A percentile compares a stretch with the other conserved stretches of the same genome.
These are phyloP conservation scores for Nakazawaea ambrosiae DNA, from an alignment of 805 yeast genomes.

Conservation along the genomic window DNA sequence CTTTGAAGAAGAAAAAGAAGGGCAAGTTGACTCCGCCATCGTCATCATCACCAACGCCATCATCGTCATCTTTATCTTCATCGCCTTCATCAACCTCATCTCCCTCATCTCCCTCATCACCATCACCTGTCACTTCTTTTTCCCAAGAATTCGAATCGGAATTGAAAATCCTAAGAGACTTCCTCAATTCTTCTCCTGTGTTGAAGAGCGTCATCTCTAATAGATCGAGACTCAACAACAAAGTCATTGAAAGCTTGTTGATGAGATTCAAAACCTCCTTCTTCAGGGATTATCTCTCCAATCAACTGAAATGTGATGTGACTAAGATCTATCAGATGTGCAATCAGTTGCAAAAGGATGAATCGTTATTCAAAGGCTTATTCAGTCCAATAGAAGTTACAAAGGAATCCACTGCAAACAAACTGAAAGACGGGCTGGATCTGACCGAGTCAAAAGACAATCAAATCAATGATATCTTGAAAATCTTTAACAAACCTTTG, in stretches of 20 bases:
- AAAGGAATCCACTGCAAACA: no score
- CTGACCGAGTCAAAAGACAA: not conserved
- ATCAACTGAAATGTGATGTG: slow-evolving; percentile 2
- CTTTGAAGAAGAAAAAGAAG: slow-evolving; percentile 4
- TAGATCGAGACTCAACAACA: not conserved
- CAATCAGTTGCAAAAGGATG: slow-evolving; percentile 2
- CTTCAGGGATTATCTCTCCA: slow-evolving; percentile 1
- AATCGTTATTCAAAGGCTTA: not conserved
- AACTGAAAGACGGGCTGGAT: not conserved
- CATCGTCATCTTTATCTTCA: no score
- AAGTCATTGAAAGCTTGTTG: slow-evolving; percentile 1
- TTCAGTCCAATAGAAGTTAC: no score
- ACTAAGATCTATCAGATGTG: slow-evolving; percentile 9
- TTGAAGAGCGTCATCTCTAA: not conserved
- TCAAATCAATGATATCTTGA: slow-evolving; percentile 1
- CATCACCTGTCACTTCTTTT: slow-evolving; percentile 1
- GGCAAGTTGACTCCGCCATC: no score
- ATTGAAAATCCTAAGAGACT: slow-evolving; percentile 1
- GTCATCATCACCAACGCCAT: no score
- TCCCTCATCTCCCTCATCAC: no score
- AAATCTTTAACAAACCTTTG: slow-evolving; percentile 5
- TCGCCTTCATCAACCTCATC: no score
- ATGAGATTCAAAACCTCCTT: slow-evolving; percentile 4
- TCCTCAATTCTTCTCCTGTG: not conserved
- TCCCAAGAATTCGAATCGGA: slow-evolving; percentile 2